These are phyloP conservation scores for Kluyveromyces marxianus DNA, from an alignment of 1,139 yeast genomes.

Conservation along the genomic window DNA sequence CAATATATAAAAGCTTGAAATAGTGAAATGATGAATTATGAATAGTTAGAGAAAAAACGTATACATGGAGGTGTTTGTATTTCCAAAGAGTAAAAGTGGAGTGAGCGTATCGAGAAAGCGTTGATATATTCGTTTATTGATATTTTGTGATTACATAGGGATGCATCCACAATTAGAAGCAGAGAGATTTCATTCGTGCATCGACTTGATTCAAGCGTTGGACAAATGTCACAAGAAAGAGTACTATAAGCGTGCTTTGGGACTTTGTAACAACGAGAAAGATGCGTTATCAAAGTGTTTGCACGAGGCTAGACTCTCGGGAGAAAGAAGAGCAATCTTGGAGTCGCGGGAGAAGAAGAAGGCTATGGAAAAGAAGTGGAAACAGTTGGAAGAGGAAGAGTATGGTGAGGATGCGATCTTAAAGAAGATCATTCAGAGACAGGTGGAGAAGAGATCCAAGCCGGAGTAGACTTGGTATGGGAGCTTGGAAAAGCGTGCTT, in stretches of 20 bases:
- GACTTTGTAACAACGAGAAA: constrained; percentile 79
- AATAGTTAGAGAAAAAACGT: too few species aligned
- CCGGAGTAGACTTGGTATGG: background rate
- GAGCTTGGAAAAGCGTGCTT: too few species aligned
- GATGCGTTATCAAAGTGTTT: constrained; percentile 73
- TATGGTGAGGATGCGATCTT: constrained; percentile 73
- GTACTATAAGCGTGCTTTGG: constrained; percentile 66
- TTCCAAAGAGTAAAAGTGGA: too few species aligned
- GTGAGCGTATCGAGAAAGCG: too few species aligned
- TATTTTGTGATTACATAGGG: background rate
- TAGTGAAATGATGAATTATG: too few species aligned
- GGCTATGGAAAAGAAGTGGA: constrained; percentile 48
- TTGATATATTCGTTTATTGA: too few species aligned
- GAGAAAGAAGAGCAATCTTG: constrained; percentile 55
- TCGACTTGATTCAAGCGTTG: constrained; percentile 74
- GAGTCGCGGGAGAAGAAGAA: constrained; percentile 51
- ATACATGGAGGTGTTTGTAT: too few species aligned
- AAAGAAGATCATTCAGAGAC: constrained; percentile 54
- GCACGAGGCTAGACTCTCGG: constrained; percentile 65
- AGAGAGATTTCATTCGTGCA: constrained; percentile 49
- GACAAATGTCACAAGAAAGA: constrained; percentile 82
- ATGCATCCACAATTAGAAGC: constrained; percentile 41
- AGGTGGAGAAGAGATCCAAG: constrained; percentile 24
- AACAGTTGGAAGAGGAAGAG: constrained; percentile 62
- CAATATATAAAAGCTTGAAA: too few species aligned